A percentile compares a stretch with the other conserved stretches of the same genome.
phyloP scores from a whole-genome alignment of 108 stramenopile species.

The Nannochloropsis gaditana region DNA sequence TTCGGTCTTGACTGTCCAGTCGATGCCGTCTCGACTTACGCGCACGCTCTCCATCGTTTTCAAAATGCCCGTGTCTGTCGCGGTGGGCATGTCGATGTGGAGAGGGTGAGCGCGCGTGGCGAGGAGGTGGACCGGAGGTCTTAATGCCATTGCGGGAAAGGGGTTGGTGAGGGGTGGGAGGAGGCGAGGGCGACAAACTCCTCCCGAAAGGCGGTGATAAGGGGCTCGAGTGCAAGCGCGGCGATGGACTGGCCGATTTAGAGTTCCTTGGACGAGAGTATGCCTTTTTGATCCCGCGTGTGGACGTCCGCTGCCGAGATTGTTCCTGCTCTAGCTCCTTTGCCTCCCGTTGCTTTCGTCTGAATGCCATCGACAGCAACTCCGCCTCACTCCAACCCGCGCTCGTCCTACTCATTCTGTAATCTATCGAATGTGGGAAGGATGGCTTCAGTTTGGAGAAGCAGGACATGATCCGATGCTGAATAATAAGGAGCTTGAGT shows the following conservation, averaged over 20 bases:
- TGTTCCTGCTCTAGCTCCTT: neutral
- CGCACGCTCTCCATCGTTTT: neutral
- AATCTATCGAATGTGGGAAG: neutral
- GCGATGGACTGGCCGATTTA: too few species aligned
- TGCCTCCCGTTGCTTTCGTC: neutral
- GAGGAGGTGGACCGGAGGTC: neutral
- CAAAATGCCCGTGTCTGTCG: neutral
- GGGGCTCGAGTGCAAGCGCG: neutral
- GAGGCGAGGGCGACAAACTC: neutral
- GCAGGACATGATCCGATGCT: too few species aligned
- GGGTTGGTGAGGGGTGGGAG: neutral
- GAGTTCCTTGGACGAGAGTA: too few species aligned
- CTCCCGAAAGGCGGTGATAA: neutral
- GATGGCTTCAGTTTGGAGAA: too few species aligned
- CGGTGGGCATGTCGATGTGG: neutral
- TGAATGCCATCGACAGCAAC: neutral
- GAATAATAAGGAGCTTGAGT: too few species aligned
- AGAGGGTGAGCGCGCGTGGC: neutral
- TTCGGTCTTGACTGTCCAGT: neutral
- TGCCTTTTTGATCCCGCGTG: neutral
- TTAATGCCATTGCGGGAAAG: neutral
- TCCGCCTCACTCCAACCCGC: conserved; percentile 9
- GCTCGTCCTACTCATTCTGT: neutral
- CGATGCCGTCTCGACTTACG: too few species aligned
- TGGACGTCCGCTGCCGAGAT: neutral